phyloP scores from a whole-genome alignment of 805 yeast species.

The Trichomonascus vanleenenianus region DNA sequence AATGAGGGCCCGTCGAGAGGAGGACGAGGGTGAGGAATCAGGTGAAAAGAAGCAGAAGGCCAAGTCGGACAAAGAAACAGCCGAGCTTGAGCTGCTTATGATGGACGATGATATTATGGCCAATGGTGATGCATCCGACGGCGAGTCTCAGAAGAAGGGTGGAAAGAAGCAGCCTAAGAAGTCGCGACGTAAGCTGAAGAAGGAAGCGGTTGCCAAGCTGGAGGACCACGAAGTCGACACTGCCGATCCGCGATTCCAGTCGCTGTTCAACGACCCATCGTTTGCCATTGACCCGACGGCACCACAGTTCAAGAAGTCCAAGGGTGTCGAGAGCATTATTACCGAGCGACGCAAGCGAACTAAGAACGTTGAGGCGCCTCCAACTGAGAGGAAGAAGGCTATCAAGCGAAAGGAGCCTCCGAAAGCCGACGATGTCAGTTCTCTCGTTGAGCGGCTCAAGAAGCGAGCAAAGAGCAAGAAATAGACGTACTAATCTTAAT shows the following conservation, averaged over 20 bases:
- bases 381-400: conserved; percentile 6
- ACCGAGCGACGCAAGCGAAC: conserved; percentile 48
- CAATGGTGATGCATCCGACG: not conserved
- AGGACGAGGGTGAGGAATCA: conserved; percentile 34
- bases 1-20: conserved; percentile 41
- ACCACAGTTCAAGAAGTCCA: conserved; percentile 83
- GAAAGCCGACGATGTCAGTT: conserved; percentile 54
- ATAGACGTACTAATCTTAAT: not conserved
- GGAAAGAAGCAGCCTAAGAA: conserved; percentile 59
- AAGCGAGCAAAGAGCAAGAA: not conserved
- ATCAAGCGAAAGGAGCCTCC: conserved; percentile 3
- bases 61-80: conserved; percentile 33
- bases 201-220: conserved; percentile 34
- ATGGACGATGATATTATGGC: conserved; percentile 49
- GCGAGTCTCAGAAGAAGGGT: conserved; percentile 27
- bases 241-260: conserved; percentile 78
- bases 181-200: conserved; percentile 34
- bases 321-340: conserved; percentile 77
- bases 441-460: conserved; percentile 66
- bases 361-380: conserved; percentile 4
- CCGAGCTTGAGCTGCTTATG: conserved; percentile 67
- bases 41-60: conserved; percentile 33
- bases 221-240: conserved; percentile 53
- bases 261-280: conserved; percentile 75
- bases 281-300: conserved; percentile 91